Percentiles rank a stretch among this genome's conserved stretches.
phyloP scores from a whole-genome alignment of 495 filamentous ascomycete species.

The Xylaria acuta region DNA sequence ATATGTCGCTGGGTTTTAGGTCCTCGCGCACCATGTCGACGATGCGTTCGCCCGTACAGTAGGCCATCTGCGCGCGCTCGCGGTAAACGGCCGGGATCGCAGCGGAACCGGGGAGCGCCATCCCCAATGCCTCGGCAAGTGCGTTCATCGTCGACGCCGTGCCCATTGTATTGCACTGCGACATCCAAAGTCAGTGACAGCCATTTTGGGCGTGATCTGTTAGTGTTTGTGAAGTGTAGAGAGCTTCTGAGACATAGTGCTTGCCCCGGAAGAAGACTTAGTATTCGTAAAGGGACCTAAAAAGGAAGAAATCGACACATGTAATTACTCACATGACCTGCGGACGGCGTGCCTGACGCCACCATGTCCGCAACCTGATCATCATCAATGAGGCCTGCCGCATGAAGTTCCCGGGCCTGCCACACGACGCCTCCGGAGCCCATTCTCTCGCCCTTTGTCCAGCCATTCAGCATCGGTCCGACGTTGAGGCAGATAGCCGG shows the following conservation, averaged over 20 bases:
- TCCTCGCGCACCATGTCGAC: slow-evolving; percentile 62
- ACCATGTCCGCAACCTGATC: slow-evolving; percentile 58
- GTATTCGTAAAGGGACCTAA: neutral
- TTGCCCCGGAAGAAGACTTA: neutral
- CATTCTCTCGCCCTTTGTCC: slow-evolving; percentile 49
- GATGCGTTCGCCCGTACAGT: slow-evolving; percentile 59
- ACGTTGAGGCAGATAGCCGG: slow-evolving; percentile 63
- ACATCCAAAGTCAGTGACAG: neutral
- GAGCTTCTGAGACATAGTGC: neutral
- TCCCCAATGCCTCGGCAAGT: slow-evolving; percentile 61
- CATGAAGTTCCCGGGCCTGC: slow-evolving; percentile 60
- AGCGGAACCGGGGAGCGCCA: slow-evolving; percentile 62
- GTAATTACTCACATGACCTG: slow-evolving; percentile 44
- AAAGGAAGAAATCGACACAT: no score
- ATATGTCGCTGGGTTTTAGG: slow-evolving; percentile 61
- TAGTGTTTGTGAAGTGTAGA: neutral
- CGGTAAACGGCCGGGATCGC: slow-evolving; percentile 62
- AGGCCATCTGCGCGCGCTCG: slow-evolving; percentile 59
- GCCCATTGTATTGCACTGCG: slow-evolving; percentile 61
- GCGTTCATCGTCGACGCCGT: slow-evolving; percentile 66
- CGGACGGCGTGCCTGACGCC: slow-evolving; percentile 57
- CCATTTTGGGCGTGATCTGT: neutral
- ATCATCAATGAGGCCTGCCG: slow-evolving; percentile 57
- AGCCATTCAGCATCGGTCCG: slow-evolving; percentile 63
- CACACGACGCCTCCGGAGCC: slow-evolving; percentile 59